A percentile compares a stretch with the other conserved stretches of the same genome.
phyloP scores from a whole-genome alignment of 208 protist species.

The Angomonas deanei region DNA sequence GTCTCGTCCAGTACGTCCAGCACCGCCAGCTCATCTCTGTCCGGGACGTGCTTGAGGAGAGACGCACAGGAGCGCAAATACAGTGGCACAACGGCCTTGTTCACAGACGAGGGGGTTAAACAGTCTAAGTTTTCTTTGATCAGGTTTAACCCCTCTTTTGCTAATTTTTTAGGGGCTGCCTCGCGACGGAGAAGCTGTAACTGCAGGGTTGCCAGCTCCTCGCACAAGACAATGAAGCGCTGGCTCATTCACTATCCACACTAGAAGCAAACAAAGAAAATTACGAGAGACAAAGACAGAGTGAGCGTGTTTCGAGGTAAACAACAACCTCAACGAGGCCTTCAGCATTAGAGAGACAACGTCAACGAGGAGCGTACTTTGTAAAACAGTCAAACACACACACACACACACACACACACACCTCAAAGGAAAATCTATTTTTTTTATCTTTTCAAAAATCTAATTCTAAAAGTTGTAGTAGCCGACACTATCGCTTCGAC shows the following conservation, averaged over 20 bases:
- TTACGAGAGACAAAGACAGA: not conserved
- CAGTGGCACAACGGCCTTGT: conserved; percentile 31
- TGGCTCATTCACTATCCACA: conserved; percentile 6
- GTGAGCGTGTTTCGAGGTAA: not conserved
- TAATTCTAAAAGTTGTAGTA: conserved; percentile 8
- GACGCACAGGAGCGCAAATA: conserved; percentile 65
- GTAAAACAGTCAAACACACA: no score
- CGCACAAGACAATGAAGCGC: conserved; percentile 38
- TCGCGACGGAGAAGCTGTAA: conserved; percentile 64
- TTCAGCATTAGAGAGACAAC: no score
- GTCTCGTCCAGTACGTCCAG: conserved; percentile 38
- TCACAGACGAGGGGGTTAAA: conserved; percentile 12
- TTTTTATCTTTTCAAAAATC: not conserved
- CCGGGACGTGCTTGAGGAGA: conserved; percentile 32
- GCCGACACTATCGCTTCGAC: not conserved
- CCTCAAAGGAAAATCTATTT: not conserved
- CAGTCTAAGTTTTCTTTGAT: conserved; percentile 26
- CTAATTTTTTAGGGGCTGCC: conserved; percentile 29
- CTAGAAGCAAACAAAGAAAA: not conserved
- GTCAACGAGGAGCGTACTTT: no score
- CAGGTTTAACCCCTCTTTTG: conserved; percentile 38
- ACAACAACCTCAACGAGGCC: no score
- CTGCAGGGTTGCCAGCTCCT: conserved; percentile 72
- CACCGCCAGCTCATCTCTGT: conserved; percentile 21
- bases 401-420: no score